Evolutionary conservation across 805 yeast genomes (phyloP).

Genomic region (Jamesozyma lodderae): DNA sequence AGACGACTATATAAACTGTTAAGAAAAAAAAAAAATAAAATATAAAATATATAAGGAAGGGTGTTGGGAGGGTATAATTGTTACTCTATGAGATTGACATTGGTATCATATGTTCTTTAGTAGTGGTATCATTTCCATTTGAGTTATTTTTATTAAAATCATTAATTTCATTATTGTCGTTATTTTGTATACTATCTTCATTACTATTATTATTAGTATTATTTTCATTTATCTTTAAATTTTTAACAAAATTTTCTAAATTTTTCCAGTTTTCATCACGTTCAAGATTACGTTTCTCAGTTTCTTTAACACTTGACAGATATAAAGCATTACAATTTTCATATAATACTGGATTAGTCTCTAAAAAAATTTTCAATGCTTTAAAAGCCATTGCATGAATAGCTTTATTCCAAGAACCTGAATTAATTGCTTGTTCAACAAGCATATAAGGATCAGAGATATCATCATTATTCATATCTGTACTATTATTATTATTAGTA

Average conservation of each 20-base stretch:
- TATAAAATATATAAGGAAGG: neutral
- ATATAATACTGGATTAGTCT: slow-evolving; percentile 80
- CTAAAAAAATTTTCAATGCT: slow-evolving; percentile 86
- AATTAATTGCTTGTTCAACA: slow-evolving; percentile 33
- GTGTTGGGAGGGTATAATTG: neutral
- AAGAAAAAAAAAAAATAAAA: too few species aligned
- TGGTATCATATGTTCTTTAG: neutral
- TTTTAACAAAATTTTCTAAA: slow-evolving; percentile 51
- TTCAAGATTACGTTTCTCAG: slow-evolving; percentile 50
- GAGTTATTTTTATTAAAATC: neutral
- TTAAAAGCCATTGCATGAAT: slow-evolving; percentile 85
- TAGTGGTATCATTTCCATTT: neutral
- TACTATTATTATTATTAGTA: slow-evolving; percentile 2
- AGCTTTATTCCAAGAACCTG: slow-evolving; percentile 85
- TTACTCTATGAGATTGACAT: neutral
- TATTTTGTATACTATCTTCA: neutral
- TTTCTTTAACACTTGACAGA: slow-evolving; percentile 70
- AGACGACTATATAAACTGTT: too few species aligned
- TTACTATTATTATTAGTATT: neutral
- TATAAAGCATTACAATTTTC: slow-evolving; percentile 88
- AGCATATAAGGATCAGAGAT: slow-evolving; percentile 29
- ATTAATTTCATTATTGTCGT: neutral
- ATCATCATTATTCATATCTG: slow-evolving; percentile 1
- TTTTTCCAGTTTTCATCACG: slow-evolving; percentile 64
- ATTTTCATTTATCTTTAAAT: slow-evolving; percentile 15